phyloP scores from a whole-genome alignment of 2,329 filamentous ascomycete species.

The Epichloe glyceriae region DNA sequence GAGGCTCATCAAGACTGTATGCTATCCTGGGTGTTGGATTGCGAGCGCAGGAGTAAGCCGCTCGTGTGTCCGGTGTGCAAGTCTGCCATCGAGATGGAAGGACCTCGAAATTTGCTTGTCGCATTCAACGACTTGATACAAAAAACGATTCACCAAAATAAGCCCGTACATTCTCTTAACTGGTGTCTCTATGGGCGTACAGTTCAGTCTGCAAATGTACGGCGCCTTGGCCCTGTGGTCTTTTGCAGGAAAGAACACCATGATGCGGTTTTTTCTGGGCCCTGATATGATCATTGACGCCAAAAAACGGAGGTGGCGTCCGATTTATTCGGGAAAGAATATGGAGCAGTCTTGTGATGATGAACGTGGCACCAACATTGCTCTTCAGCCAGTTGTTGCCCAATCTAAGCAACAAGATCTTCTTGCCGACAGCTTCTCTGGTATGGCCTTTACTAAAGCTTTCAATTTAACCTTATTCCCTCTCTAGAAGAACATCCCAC shows the following conservation, averaged over 20 bases:
- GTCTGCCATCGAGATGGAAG: conserved; percentile 59
- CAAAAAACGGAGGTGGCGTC: conserved; percentile 10
- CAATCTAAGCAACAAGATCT: conserved; percentile 26
- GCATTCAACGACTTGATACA: conserved; percentile 49
- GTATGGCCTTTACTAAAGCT: conserved; percentile 17
- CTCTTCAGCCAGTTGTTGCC: conserved; percentile 32
- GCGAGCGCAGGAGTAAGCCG: conserved; percentile 53
- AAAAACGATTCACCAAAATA: conserved; percentile 36
- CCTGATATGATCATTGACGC: conserved; percentile 18
- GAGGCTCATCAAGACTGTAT: conserved; percentile 85
- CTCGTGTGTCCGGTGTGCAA: conserved; percentile 87
- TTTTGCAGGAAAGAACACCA: conserved; percentile 37
- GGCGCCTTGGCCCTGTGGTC: conserved; percentile 35
- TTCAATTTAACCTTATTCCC: too few relatives aligned
- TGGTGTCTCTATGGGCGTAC: conserved; percentile 36
- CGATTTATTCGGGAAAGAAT: conserved; percentile 18
- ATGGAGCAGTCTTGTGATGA: conserved; percentile 24
- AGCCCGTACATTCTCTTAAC: conserved; percentile 53
- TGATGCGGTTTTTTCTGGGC: conserved; percentile 28
- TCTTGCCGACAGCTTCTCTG: conserved; percentile 28
- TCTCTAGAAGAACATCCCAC: too few relatives aligned
- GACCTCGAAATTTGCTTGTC: conserved; percentile 62
- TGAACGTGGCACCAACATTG: conserved; percentile 33
- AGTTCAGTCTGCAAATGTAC: conserved; percentile 41
- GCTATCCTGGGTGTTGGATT: conserved; percentile 85